phyloP scores from a whole-genome alignment of 2,329 filamentous ascomycete species.

The Mollisia scopiformis region DNA sequence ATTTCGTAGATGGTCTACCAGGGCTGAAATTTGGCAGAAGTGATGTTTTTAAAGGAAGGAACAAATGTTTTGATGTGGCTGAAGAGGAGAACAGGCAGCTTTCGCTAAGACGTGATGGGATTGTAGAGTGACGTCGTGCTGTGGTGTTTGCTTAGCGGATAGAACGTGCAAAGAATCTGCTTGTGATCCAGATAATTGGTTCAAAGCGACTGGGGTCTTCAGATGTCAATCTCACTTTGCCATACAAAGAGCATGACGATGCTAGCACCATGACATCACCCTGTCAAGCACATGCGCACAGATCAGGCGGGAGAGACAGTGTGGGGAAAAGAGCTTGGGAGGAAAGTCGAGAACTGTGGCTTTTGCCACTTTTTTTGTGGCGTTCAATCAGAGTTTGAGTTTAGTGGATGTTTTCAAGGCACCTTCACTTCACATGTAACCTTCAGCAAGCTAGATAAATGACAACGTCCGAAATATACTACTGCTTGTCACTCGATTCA shows the following conservation, averaged over 20 bases:
- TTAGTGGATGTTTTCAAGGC: not conserved
- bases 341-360: too few relatives aligned
- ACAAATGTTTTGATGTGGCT: not conserved
- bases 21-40: constrained; percentile 1
- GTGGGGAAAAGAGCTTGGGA: too few relatives aligned
- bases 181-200: constrained; percentile 12
- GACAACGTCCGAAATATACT: too few relatives aligned
- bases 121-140: constrained; percentile 5
- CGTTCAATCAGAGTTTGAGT: too few relatives aligned
- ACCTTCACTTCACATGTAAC: too few relatives aligned
- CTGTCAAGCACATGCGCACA: not conserved
- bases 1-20: constrained; percentile 9
- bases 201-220: not conserved
- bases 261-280: not conserved
- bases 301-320: not conserved
- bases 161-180: not conserved
- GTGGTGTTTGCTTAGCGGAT: not conserved
- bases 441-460: too few relatives aligned
- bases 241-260: constrained; percentile 7
- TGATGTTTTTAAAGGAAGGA: not conserved
- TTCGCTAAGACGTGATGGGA: constrained; percentile 1
- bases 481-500: too few relatives aligned
- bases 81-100: not conserved
- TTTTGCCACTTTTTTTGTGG: too few relatives aligned
- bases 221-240: constrained; percentile 9